These are phyloP conservation scores for Tricholoma sp. DNA, from an alignment of 768 basidiomycete genomes.

Conservation along the genomic window DNA sequence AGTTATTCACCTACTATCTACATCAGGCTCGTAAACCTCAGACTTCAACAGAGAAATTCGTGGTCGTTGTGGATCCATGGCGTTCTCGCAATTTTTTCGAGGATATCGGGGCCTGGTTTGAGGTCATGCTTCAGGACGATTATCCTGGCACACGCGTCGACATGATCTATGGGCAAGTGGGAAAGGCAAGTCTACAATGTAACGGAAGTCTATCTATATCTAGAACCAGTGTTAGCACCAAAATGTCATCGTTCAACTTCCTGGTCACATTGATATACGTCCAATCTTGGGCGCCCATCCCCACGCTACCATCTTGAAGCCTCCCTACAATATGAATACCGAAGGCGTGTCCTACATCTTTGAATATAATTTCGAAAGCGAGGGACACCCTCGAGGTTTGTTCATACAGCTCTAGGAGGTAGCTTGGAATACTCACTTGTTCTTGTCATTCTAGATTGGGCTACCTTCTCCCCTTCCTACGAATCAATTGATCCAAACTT, in stretches of 20 bases:
- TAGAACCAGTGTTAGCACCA: constrained; percentile 4
- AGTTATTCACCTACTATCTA: not conserved
- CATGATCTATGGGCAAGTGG: constrained; percentile 23
- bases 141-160: constrained; percentile 20
- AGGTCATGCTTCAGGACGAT: constrained; percentile 26
- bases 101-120: constrained; percentile 29
- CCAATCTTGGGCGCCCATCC: constrained; percentile 11
- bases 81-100: constrained; percentile 19
- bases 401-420: not conserved
- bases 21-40: not conserved
- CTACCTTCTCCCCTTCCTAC: constrained; percentile 6
- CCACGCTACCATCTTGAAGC: constrained; percentile 3
- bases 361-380: constrained; percentile 11
- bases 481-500: constrained; percentile 13
- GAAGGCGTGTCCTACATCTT: constrained; percentile 9
- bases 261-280: constrained; percentile 2
- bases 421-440: not conserved
- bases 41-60: constrained; percentile 7
- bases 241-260: constrained; percentile 11
- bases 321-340: constrained; percentile 2
- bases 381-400: constrained; percentile 8
- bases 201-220: not conserved
- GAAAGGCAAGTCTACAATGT: constrained; percentile 19
- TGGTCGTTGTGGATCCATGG: constrained; percentile 29
- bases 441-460: constrained; percentile 11